phyloP scores from a whole-genome alignment of 805 yeast genomes.

The Kuraishia capsulata region DNA sequence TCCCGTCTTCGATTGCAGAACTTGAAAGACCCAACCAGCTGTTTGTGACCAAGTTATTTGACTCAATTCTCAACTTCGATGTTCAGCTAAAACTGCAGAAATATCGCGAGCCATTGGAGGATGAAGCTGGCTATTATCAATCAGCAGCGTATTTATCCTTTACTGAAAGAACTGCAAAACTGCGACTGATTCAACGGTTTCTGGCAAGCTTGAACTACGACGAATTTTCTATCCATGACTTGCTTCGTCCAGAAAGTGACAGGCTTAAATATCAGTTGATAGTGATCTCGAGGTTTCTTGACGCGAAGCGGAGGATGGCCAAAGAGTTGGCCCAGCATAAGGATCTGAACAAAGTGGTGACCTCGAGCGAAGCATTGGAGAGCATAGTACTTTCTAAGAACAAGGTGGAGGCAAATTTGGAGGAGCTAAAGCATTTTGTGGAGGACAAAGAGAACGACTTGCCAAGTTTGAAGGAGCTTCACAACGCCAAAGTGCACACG shows the following conservation, averaged over 20 bases:
- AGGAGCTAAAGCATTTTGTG: slow-evolving; percentile 36
- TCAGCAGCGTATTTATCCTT: not conserved
- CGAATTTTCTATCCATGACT: not conserved
- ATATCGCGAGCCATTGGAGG: not conserved
- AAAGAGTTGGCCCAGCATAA: slow-evolving; percentile 13
- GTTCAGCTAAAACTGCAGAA: not conserved
- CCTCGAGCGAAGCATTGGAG: slow-evolving; percentile 30
- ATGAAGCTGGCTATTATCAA: not conserved
- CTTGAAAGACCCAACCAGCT: not conserved
- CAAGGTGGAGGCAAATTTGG: slow-evolving; percentile 51
- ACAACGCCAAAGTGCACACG: not conserved
- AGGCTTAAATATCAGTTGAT: not conserved
- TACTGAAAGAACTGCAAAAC: not conserved
- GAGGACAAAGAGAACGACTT: not conserved
- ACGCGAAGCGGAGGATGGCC: slow-evolving; percentile 6
- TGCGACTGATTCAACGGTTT: not conserved
- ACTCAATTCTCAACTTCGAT: not conserved
- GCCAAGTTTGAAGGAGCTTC: not conserved
- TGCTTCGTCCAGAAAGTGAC: not conserved
- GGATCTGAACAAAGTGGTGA: slow-evolving; percentile 29
- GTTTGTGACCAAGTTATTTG: not conserved
- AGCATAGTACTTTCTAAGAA: slow-evolving; percentile 4
- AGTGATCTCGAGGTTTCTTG: not conserved
- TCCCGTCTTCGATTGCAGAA: not conserved
- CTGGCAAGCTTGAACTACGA: not conserved